These are phyloP conservation scores for Lolium perenne DNA, from an alignment of 176 grass and related monocot species.

Conservation along the genomic window DNA sequence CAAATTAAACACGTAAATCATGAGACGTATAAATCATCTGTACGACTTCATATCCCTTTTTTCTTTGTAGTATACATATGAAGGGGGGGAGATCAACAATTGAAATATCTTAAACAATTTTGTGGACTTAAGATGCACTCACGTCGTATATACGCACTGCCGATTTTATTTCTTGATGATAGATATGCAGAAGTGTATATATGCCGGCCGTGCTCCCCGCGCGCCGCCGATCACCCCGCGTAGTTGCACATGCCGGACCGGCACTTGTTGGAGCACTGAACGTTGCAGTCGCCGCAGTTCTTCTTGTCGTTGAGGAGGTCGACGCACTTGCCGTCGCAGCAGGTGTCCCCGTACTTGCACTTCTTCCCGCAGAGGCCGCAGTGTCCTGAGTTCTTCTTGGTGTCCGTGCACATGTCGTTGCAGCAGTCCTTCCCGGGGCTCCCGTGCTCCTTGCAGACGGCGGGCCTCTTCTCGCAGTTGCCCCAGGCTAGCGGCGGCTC, in stretches of 20 bases:
- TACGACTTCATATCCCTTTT: neutral
- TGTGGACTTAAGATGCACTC: slow-evolving; percentile 32
- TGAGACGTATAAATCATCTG: slow-evolving; percentile 13
- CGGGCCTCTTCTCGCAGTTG: slow-evolving; percentile 28
- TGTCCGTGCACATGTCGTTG: slow-evolving; percentile 3
- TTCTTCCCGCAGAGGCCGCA: slow-evolving; percentile 48
- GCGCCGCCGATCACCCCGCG: slow-evolving; percentile 33
- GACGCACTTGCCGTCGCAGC: slow-evolving; percentile 52
- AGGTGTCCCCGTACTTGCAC: slow-evolving; percentile 37
- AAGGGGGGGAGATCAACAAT: slow-evolving; percentile 31
- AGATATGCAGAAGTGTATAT: neutral
- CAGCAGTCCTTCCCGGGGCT: slow-evolving; percentile 58
- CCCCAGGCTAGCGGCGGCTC: slow-evolving; percentile 20
- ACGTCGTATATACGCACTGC: slow-evolving; percentile 49
- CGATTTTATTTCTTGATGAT: slow-evolving; percentile 43
- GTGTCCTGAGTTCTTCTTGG: neutral
- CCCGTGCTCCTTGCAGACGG: slow-evolving; percentile 7
- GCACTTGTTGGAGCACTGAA: neutral
- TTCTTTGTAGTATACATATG: neutral
- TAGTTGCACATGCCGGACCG: slow-evolving; percentile 42
- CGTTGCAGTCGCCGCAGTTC: slow-evolving; percentile 52
- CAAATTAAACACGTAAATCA: slow-evolving; percentile 35
- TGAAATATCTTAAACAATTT: slow-evolving; percentile 38
- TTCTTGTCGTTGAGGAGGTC: slow-evolving; percentile 34
- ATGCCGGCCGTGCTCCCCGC: too few relatives aligned